phyloP scores from a whole-genome alignment of 129 eudicot genomes.

The Deinandra increscens region DNA sequence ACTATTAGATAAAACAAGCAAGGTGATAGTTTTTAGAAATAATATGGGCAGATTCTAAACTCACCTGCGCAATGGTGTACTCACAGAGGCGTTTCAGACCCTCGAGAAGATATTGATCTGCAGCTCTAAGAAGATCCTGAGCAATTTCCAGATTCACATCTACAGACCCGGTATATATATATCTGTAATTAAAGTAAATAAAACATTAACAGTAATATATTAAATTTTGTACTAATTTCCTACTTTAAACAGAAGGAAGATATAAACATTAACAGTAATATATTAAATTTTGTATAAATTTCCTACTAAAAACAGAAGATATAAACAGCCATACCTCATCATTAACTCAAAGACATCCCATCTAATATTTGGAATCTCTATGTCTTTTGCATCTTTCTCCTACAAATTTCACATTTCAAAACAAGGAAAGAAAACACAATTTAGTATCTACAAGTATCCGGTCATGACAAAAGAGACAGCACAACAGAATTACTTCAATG shows the following conservation, averaged over 20 bases:
- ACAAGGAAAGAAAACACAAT: background rate
- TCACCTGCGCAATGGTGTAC: conserved; percentile 62
- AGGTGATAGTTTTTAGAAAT: background rate
- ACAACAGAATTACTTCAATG: background rate
- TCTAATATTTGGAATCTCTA: conserved; percentile 61
- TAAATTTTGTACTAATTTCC: background rate
- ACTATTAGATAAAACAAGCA: background rate
- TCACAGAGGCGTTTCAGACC: conserved; percentile 69
- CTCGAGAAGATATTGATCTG: conserved; percentile 63
- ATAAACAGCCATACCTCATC: conserved; percentile 46
- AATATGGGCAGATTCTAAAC: background rate
- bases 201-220: background rate
- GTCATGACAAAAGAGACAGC: background rate
- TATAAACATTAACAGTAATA: background rate
- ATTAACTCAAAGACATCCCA: conserved; percentile 69
- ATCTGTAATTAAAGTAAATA: conserved; percentile 26
- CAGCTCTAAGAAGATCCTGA: conserved; percentile 66
- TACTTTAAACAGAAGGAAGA: background rate
- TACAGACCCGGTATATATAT: conserved; percentile 57
- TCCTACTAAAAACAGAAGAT: background rate
- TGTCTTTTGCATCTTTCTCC: conserved; percentile 69
- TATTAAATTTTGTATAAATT: background rate
- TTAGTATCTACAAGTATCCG: background rate
- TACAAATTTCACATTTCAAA: conserved; percentile 18
- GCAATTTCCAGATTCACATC: conserved; percentile 58